phyloP scores from a whole-genome alignment of 176 grass and related monocot species.

The Ensete glaucum region DNA sequence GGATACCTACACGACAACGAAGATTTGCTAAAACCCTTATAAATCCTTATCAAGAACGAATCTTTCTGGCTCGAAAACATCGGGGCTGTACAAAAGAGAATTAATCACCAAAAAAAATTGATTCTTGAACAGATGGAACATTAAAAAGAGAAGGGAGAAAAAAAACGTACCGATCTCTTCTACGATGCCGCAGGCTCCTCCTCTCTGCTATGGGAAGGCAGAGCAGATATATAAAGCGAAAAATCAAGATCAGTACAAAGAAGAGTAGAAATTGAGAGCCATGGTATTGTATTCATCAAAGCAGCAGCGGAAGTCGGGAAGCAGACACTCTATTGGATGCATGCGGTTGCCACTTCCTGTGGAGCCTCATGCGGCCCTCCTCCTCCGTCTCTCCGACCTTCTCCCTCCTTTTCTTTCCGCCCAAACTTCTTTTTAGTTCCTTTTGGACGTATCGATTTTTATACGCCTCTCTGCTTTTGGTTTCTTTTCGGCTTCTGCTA shows the following conservation, averaged over 20 bases:
- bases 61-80: neutral
- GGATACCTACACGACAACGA: neutral
- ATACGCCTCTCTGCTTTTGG: slow-evolving; percentile 10
- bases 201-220: neutral
- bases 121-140: neutral
- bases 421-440: neutral
- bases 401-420: slow-evolving; percentile 5
- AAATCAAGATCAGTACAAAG: neutral
- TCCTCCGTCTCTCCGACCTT: neutral
- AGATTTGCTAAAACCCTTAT: neutral
- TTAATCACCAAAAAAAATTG: neutral
- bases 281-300: neutral
- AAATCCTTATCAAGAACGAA: neutral
- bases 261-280: neutral
- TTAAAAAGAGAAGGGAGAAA: neutral
- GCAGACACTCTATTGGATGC: slow-evolving; percentile 2
- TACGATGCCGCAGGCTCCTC: neutral
- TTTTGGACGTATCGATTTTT: neutral
- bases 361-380: neutral
- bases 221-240: neutral
- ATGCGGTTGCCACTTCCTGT: neutral
- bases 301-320: neutral
- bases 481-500: neutral
- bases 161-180: neutral
- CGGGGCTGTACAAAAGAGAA: neutral